Percentiles rank a stretch among this genome's conserved stretches.
phyloP scores from a whole-genome alignment of 768 basidiomycete genomes.

The Crassisporium funariophilum region DNA sequence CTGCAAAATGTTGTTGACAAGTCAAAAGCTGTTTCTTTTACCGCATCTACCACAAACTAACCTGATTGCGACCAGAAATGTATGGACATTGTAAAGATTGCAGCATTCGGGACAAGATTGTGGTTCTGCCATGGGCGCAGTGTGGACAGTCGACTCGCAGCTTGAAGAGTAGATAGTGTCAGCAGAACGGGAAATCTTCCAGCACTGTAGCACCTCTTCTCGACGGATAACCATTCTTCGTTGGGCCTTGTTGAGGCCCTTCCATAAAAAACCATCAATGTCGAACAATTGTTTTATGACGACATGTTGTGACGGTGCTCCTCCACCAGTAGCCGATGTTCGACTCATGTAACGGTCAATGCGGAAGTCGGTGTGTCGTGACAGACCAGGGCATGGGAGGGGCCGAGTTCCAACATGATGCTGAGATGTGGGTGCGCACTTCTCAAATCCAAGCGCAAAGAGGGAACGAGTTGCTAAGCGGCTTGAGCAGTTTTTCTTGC shows the following conservation, averaged over 20 bases:
- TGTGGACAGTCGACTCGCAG: conserved; percentile 4
- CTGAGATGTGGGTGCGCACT: not conserved
- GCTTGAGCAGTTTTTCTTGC: not conserved
- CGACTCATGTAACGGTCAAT: conserved; percentile 11
- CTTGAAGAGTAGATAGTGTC: conserved; percentile 11
- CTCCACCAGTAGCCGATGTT: conserved; percentile 8
- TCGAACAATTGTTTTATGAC: not conserved
- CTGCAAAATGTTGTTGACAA: too few species aligned
- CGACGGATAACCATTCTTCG: conserved; percentile 8
- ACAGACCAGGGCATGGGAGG: conserved; percentile 16
- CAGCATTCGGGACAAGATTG: conserved; percentile 9
- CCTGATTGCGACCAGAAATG: conserved; percentile 14
- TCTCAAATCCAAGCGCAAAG: conserved; percentile 1
- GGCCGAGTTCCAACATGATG: not conserved
- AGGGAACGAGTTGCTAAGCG: not conserved
- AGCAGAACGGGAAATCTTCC: conserved; percentile 3
- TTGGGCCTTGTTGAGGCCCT: not conserved
- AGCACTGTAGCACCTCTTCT: not conserved
- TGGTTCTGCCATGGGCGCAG: not conserved
- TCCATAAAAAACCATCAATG: not conserved
- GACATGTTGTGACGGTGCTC: conserved; percentile 7
- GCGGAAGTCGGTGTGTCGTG: conserved; percentile 2
- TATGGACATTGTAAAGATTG: conserved; percentile 3
- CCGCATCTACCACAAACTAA: too few species aligned
- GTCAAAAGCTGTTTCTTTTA: too few species aligned